These are phyloP conservation scores for Jaltomata sinuosa DNA, from an alignment of 257 asterid species.

Conservation along the genomic window DNA sequence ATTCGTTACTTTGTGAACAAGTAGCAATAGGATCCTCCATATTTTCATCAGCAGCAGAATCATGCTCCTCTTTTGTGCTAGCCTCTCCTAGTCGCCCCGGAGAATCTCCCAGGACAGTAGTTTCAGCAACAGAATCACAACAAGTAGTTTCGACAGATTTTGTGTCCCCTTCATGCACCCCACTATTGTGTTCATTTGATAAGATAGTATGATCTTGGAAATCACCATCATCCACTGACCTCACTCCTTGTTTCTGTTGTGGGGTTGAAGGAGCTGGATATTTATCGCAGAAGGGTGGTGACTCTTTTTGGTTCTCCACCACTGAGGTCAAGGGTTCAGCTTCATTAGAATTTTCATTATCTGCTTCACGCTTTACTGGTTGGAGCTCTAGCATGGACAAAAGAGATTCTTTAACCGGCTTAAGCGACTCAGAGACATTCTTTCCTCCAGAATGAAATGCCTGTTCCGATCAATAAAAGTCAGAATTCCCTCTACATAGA, in stretches of 20 bases:
- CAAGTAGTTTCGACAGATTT: slow-evolving; percentile 43
- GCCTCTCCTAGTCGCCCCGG: neutral
- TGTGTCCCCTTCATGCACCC: slow-evolving; percentile 30
- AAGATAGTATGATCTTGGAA: slow-evolving; percentile 27
- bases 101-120: slow-evolving; percentile 6
- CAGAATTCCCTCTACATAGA: neutral
- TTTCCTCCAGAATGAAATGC: slow-evolving; percentile 41
- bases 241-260: slow-evolving; percentile 27
- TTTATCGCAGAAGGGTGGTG: slow-evolving; percentile 18
- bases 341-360: neutral
- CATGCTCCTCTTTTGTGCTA: slow-evolving; percentile 18
- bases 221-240: slow-evolving; percentile 24
- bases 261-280: slow-evolving; percentile 48
- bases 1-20: slow-evolving; percentile 5
- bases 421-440: slow-evolving; percentile 19
- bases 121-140: slow-evolving; percentile 21
- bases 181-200: slow-evolving; percentile 17
- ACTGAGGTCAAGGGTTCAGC: neutral
- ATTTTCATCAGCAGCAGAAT: slow-evolving; percentile 11
- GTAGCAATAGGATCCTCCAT: slow-evolving; percentile 4
- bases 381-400: slow-evolving; percentile 24
- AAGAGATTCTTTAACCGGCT: slow-evolving; percentile 30
- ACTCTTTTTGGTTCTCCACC: slow-evolving; percentile 6
- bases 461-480: slow-evolving; percentile 7
- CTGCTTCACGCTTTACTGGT: neutral